These are phyloP conservation scores for Ogataea pignaliae DNA, from an alignment of 805 yeast genomes.

Conservation along the genomic window DNA sequence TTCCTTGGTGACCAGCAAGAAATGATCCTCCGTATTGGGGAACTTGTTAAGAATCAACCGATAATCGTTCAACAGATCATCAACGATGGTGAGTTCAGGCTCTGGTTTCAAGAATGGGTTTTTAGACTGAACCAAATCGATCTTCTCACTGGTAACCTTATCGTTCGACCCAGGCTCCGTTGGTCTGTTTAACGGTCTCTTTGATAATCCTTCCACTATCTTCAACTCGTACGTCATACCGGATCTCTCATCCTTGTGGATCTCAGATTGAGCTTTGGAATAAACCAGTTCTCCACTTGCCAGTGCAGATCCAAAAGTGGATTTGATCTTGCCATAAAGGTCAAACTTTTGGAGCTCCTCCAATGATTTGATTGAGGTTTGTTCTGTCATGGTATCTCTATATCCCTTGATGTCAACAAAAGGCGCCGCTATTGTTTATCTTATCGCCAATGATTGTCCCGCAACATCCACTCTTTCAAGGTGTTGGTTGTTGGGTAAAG, in stretches of 20 bases:
- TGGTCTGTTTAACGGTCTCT: conserved; percentile 34
- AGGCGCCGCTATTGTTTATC: not conserved
- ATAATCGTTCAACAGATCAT: conserved; percentile 48
- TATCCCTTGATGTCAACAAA: not conserved
- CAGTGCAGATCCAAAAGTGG: conserved; percentile 22
- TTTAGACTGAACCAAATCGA: conserved; percentile 30
- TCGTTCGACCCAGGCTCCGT: conserved; percentile 30
- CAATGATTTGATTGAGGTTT: conserved; percentile 8
- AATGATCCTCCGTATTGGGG: conserved; percentile 77
- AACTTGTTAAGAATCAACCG: conserved; percentile 78
- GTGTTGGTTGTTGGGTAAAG: no score
- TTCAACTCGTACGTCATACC: conserved; percentile 28
- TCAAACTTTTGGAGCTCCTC: conserved; percentile 20
- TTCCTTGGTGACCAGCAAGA: conserved; percentile 70
- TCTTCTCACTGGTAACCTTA: conserved; percentile 32
- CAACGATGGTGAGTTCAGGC: conserved; percentile 60
- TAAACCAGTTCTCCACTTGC: conserved; percentile 22
- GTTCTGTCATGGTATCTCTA: not conserved
- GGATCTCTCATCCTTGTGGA: conserved; percentile 18
- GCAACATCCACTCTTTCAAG: no score
- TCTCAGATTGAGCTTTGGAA: conserved; percentile 15
- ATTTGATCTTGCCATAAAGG: conserved; percentile 12
- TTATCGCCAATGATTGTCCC: no score
- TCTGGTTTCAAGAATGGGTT: conserved; percentile 84
- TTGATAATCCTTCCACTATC: conserved; percentile 29